Percentiles rank a stretch among this genome's conserved stretches.
phyloP scores from a whole-genome alignment of 2,329 filamentous ascomycete species.

The Lachnum nothofagi region DNA sequence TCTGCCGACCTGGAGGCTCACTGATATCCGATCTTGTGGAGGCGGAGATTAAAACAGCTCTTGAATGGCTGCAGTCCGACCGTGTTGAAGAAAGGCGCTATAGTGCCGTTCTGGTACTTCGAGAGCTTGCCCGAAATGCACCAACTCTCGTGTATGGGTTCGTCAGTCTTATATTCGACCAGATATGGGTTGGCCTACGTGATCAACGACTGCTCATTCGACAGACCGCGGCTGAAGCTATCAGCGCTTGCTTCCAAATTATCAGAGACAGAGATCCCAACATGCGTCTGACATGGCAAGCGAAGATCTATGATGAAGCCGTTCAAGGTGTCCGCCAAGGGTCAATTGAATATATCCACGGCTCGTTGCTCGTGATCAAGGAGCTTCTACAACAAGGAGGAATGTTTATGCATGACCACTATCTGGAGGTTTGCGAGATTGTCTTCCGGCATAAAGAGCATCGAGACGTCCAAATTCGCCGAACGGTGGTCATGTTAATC shows the following conservation, averaged over 20 bases:
- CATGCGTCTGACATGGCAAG: conserved; percentile 82
- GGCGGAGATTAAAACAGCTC: conserved; percentile 89
- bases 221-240: conserved; percentile 84
- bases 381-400: conserved; percentile 90
- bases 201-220: conserved; percentile 88
- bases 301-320: conserved; percentile 83
- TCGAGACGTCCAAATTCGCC: conserved; percentile 77
- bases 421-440: conserved; percentile 86
- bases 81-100: conserved; percentile 89
- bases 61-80: conserved; percentile 96
- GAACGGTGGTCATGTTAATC: conserved; percentile 85
- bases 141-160: conserved; percentile 94
- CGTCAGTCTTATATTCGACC: conserved; percentile 89
- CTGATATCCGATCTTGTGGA: conserved; percentile 94
- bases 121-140: conserved; percentile 86
- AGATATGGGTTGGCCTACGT: conserved; percentile 90
- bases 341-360: conserved; percentile 84
- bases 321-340: conserved; percentile 72
- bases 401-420: conserved; percentile 98
- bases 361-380: conserved; percentile 86
- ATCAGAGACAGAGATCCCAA: conserved; percentile 87
- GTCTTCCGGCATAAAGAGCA: conserved; percentile 91
- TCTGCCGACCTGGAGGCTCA: conserved; percentile 88
- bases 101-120: conserved; percentile 82
- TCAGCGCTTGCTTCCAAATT: conserved; percentile 93